phyloP scores from a whole-genome alignment of 371 early-diverging fungal species.

The Fennellomyces sp. region DNA sequence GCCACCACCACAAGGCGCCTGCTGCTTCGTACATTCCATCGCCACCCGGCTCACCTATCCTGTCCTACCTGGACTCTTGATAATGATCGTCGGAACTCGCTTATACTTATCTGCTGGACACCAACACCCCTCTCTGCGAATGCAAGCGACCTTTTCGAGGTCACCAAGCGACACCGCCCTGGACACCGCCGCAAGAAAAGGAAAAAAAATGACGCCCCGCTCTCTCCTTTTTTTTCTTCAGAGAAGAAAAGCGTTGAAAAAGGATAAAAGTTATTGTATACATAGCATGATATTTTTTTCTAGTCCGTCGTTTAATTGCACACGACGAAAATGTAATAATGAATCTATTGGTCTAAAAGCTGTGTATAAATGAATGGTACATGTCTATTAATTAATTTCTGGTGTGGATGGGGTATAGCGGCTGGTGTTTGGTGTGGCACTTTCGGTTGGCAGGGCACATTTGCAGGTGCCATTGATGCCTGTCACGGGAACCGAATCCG shows the following conservation, averaged over 20 bases:
- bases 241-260: too few relatives aligned
- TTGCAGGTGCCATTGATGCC: constrained; percentile 33
- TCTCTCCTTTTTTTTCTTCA: not conserved
- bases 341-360: too few relatives aligned
- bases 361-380: not conserved
- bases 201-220: not conserved
- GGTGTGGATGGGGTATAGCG: too few relatives aligned
- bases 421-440: not conserved
- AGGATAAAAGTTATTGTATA: too few relatives aligned
- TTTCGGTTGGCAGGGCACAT: constrained; percentile 12
- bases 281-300: too few relatives aligned
- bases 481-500: constrained; percentile 24
- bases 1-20: not conserved
- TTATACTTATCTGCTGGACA: not conserved
- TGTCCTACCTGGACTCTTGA: constrained; percentile 9
- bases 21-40: constrained; percentile 2
- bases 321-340: too few relatives aligned
- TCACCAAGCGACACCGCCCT: not conserved
- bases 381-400: constrained; percentile 5
- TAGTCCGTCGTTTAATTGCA: too few relatives aligned
- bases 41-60: constrained; percentile 10
- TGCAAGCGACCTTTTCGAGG: not conserved
- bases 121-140: not conserved
- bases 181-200: not conserved
- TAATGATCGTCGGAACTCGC: too few relatives aligned